These are phyloP conservation scores for Massarina eburnea DNA, from an alignment of 2,329 filamentous ascomycete genomes.

Conservation along the genomic window DNA sequence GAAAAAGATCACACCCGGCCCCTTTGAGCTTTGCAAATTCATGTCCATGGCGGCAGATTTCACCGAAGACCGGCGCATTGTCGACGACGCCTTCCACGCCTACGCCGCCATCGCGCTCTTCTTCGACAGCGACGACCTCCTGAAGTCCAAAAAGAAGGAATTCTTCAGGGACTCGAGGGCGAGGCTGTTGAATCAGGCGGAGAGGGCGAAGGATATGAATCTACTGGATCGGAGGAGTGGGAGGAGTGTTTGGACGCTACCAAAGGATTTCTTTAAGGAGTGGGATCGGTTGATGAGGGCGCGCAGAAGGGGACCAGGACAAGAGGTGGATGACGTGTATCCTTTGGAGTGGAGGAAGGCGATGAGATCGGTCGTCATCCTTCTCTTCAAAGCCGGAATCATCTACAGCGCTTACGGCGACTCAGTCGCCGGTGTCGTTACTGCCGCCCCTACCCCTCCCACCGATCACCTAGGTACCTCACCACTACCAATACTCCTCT, in stretches of 20 bases:
- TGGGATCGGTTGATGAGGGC: conserved; percentile 33
- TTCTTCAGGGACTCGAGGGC: conserved; percentile 36
- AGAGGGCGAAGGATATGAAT: conserved; percentile 38
- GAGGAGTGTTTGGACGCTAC: conserved; percentile 41
- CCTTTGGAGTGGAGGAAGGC: conserved; percentile 47
- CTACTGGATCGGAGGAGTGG: conserved; percentile 42
- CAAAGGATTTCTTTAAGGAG: conserved; percentile 43
- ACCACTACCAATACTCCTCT: conserved; percentile 16
- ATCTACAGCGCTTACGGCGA: conserved; percentile 37
- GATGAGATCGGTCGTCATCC: conserved; percentile 46
- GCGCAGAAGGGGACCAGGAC: conserved; percentile 8
- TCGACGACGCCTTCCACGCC: conserved; percentile 25
- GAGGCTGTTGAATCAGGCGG: conserved; percentile 44
- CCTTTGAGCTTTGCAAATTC: conserved; percentile 25
- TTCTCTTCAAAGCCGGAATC: conserved; percentile 51
- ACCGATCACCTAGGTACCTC: no score
- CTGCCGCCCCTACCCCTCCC: conserved; percentile 38
- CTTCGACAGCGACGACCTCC: conserved; percentile 35
- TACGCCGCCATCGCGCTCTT: conserved; percentile 23
- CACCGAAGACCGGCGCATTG: conserved; percentile 20
- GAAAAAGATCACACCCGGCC: conserved; percentile 15
- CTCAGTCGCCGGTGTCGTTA: conserved; percentile 41
- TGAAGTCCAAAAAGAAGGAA: conserved; percentile 37
- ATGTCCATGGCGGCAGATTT: conserved; percentile 20
- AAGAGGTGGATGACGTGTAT: conserved; percentile 24